Conservation (phyloP, 495 filamentous ascomycete species). For the Choiromyces venosus region DNA sequence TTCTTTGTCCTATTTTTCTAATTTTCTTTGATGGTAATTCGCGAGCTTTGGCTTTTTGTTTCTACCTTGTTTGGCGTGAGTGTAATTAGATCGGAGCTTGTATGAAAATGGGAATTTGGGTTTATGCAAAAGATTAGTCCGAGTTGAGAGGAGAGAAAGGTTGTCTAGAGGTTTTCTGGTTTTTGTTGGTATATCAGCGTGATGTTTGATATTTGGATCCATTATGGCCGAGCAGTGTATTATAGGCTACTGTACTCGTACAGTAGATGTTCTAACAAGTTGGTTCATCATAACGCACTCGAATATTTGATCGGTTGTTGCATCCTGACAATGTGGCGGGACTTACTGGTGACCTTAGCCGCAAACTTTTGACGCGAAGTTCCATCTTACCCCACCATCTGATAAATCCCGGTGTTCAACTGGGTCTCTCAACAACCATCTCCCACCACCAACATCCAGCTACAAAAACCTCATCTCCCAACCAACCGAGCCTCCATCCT, state of each 20-base stretch:
- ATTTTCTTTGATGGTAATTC: constrained; percentile 17
- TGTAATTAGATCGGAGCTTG: neutral
- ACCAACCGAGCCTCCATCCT: too few relatives aligned
- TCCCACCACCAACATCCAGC: neutral
- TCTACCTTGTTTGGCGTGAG: neutral
- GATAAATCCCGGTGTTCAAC: neutral
- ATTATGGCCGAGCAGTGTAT: neutral
- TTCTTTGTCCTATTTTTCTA: constrained; percentile 16
- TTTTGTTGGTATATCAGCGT: neutral
- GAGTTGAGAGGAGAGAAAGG: neutral
- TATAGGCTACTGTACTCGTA: too few relatives aligned
- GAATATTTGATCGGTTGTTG: neutral
- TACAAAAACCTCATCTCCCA: neutral
- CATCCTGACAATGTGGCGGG: neutral
- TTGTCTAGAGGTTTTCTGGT: neutral
- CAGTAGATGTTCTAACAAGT: neutral
- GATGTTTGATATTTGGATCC: neutral
- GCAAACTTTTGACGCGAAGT: neutral
- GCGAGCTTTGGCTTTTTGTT: neutral
- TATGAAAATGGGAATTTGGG: neutral
- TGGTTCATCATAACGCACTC: neutral
- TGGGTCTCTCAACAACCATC: neutral
- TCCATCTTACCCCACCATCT: neutral
- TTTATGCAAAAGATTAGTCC: neutral
- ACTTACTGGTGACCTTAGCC: neutral